Conservation (phyloP, 495 filamentous ascomycete species). For the Podospora sp. region DNA sequence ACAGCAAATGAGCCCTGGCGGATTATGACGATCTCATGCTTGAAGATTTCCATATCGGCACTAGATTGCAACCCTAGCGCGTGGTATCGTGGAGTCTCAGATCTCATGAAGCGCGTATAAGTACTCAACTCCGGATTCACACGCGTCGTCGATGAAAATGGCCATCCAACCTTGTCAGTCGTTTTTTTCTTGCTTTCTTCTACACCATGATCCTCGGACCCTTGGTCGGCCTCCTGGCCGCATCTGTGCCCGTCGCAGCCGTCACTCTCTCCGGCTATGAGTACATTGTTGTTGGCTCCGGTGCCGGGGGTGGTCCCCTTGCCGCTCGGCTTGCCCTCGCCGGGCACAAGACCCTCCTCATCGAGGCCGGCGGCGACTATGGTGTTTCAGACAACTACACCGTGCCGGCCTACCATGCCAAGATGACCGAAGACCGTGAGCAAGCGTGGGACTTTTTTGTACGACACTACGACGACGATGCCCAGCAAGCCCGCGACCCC, state of each 20-base stretch:
- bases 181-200: neutral
- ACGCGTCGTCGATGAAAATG: neutral
- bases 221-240: conserved; percentile 17
- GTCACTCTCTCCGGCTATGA: conserved; percentile 52
- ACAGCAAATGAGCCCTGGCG: no score
- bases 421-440: conserved; percentile 34
- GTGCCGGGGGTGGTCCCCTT: conserved; percentile 63
- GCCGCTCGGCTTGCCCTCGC: conserved; percentile 63
- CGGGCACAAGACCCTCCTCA: conserved; percentile 59
- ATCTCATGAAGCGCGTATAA: neutral
- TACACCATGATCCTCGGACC: conserved; percentile 1
- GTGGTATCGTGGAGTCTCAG: no score
- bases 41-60: no score
- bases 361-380: conserved; percentile 64
- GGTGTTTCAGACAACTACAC: conserved; percentile 33
- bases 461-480: conserved; percentile 46
- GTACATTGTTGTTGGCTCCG: conserved; percentile 66
- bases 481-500: conserved; percentile 40
- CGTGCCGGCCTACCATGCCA: conserved; percentile 31
- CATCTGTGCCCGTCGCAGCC: conserved; percentile 17
- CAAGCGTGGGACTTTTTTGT: conserved; percentile 51
- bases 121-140: neutral
- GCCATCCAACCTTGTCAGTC: conserved; percentile 3
- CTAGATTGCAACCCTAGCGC: no score
- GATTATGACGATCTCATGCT: no score